Evolutionary conservation across 495 filamentous ascomycete species (phyloP).

Genomic region (Tetracladium setigerum): DNA sequence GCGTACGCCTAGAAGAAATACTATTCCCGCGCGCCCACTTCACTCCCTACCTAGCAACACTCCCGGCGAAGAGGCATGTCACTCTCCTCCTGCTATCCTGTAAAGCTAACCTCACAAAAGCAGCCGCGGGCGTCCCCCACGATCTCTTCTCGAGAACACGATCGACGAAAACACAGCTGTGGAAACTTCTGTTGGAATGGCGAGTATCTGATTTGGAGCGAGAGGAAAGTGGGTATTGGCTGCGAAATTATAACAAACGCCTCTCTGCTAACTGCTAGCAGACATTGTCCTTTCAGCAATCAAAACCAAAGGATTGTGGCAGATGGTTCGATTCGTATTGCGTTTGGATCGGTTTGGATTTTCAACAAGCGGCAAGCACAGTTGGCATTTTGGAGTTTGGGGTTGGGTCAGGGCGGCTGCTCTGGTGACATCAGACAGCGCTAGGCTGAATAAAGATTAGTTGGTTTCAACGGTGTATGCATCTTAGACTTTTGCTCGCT

Average conservation of each 20-base stretch:
- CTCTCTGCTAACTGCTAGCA: not conserved
- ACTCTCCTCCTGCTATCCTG: constrained; percentile 15
- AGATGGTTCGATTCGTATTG: no score
- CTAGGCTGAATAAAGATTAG: no score
- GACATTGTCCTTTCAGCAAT: not conserved
- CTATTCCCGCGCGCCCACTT: constrained; percentile 7
- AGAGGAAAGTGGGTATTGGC: no score
- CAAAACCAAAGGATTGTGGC: no score
- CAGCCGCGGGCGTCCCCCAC: constrained; percentile 9
- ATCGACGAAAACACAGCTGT: constrained; percentile 10
- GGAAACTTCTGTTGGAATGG: constrained; percentile 20
- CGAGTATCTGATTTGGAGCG: not conserved
- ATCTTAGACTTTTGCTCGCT: no score
- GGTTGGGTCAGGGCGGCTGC: no score
- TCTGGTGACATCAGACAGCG: no score
- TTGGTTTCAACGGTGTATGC: no score
- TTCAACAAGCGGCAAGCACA: no score
- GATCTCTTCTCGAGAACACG: constrained; percentile 7
- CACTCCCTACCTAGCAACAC: constrained; percentile 11
- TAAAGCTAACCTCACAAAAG: constrained; percentile 20
- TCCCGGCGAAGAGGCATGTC: constrained; percentile 20
- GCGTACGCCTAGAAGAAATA: no score
- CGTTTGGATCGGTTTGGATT: no score
- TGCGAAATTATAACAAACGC: constrained; percentile 1
- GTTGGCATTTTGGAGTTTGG: no score